Evolutionary conservation across 441 rosid species (phyloP).

Genomic region (Corymbia citriodora): DNA sequence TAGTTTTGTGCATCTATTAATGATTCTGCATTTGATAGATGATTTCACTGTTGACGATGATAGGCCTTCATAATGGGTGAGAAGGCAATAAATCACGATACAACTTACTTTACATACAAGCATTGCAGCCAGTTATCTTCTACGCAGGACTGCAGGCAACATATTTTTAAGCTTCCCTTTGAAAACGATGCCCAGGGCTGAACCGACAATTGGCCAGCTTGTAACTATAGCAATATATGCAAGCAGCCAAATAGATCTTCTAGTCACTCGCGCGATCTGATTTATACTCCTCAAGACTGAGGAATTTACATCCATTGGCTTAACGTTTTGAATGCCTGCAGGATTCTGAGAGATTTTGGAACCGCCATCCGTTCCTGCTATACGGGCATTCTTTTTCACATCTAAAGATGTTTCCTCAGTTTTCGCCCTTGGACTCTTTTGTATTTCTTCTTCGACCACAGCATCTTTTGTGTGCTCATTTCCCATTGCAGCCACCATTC

Average conservation of each 20-base stretch:
- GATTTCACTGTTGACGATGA: neutral
- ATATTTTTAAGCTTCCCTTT: slow-evolving; percentile 40
- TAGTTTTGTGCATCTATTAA: neutral
- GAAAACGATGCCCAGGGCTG: slow-evolving; percentile 47
- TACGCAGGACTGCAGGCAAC: neutral
- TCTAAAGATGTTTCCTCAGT: slow-evolving; percentile 10
- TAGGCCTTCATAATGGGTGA: neutral
- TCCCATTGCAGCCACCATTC: slow-evolving; percentile 52
- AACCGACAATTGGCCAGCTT: slow-evolving; percentile 68
- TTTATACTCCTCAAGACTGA: slow-evolving; percentile 35
- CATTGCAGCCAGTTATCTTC: neutral
- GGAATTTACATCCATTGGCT: slow-evolving; percentile 12
- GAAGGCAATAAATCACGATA: neutral
- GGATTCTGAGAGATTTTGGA: neutral
- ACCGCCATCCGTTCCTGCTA: slow-evolving; percentile 10
- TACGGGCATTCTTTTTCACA: neutral
- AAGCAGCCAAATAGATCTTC: slow-evolving; percentile 60
- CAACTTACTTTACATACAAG: neutral
- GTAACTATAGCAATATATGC: slow-evolving; percentile 60
- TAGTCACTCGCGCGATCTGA: slow-evolving; percentile 40
- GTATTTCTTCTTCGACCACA: slow-evolving; percentile 9
- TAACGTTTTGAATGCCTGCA: neutral
- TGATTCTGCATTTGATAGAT: neutral
- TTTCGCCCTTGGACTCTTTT: neutral
- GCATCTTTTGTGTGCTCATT: slow-evolving; percentile 16